phyloP scores from a whole-genome alignment of 176 grass and related monocot species.

The Cocos nucifera region DNA sequence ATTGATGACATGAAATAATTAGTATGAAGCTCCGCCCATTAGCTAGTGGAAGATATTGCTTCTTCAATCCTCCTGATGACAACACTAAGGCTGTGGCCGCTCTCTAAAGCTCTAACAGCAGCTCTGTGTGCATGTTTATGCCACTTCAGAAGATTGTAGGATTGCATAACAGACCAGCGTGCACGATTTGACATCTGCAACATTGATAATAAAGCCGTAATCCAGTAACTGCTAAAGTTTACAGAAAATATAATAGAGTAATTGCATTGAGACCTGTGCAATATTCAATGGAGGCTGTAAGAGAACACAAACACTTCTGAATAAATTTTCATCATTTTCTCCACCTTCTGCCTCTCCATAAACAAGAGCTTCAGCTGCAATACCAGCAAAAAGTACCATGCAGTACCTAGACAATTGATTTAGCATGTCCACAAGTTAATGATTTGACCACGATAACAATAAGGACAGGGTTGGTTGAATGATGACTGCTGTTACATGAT shows the following conservation, averaged over 20 bases:
- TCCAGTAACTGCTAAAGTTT: background rate
- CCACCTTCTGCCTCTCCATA: constrained; percentile 93
- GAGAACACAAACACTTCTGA: constrained; percentile 71
- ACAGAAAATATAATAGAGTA: background rate
- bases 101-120: constrained; percentile 63
- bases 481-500: too few relatives aligned
- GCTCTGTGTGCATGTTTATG: constrained; percentile 80
- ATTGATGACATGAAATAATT: too few relatives aligned
- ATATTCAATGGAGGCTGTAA: constrained; percentile 64
- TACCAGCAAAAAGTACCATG: constrained; percentile 92
- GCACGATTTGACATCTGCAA: constrained; percentile 90
- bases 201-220: constrained; percentile 15
- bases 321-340: constrained; percentile 94
- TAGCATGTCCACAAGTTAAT: background rate
- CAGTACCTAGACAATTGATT: constrained; percentile 50
- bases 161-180: constrained; percentile 93
- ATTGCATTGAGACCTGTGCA: constrained; percentile 32
- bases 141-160: constrained; percentile 95
- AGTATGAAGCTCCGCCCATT: background rate
- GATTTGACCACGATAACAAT: too few relatives aligned
- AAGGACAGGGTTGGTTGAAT: too few relatives aligned
- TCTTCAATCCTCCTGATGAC: constrained; percentile 94
- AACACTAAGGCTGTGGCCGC: constrained; percentile 49
- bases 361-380: constrained; percentile 81
- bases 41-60: constrained; percentile 36